Base-by-base conservation (phyloP, 2,329 filamentous ascomycete species). In the Cercospora sp. region DNA sequence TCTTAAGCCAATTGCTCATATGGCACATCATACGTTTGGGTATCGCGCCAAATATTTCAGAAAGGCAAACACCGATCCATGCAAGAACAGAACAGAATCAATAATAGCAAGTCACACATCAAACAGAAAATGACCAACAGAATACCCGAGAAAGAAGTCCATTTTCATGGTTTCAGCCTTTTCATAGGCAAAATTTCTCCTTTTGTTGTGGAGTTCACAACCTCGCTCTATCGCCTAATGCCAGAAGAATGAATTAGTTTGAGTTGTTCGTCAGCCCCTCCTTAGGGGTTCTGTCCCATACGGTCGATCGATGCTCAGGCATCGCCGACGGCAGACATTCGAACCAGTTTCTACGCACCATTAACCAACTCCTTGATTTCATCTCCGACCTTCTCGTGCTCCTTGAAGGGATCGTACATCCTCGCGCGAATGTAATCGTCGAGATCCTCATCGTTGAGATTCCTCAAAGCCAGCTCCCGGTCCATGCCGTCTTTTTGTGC, bases 401-500 rank as follows among this genome's bases (percentile, higher is more conserved):
- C 83, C 39, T 76, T 80, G 75, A 83, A 83, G 18, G 83, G 83
- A 72, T 85, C 80, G 74, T 85, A 85, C 83, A 85, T 85, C 62
- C 80, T 76, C 69, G 80, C 72, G 67, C 79, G 77, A 71, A 85
- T 83, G 87, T 90, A 93, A 78, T 90, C 87, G 68, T 88, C 81
- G 85, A 92, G 90, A 77, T 90, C 85, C 70, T 86, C 85, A 71
- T 94, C 90, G 62, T 85, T 84, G 65, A 93, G 82, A 69, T 82
- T 81, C 76, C 90, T 90, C 61, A 97, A 91, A 69, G 80, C 78
- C 23, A 81, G 75, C 65, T 83, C 82, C 31, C 83, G 81, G 75
- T 85, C 83, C 55, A 85, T 82, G 60, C 91, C 91, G 74, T 92
- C 92, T 71, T 90, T 85, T 75, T 96, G 91, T 5, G 94, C 94